Conservation (phyloP, 2,329 filamentous ascomycete species). For the Chaetomium strumarium region DNA sequence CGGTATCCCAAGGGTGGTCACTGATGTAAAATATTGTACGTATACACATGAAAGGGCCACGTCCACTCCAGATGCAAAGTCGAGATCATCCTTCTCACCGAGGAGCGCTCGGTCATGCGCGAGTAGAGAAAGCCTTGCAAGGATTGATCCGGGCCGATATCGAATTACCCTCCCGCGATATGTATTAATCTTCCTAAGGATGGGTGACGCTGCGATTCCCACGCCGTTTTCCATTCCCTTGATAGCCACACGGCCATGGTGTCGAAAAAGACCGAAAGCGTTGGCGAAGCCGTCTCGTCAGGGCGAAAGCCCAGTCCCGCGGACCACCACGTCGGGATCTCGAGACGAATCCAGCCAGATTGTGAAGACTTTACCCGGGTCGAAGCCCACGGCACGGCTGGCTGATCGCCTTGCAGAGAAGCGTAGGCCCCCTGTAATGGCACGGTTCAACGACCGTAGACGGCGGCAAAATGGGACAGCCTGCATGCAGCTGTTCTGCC, state of each 20-base stretch:
- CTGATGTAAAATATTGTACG: background rate
- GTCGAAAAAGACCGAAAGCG: conserved; percentile 5
- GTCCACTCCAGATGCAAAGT: background rate
- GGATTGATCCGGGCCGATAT: conserved; percentile 19
- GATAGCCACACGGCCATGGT: conserved; percentile 9
- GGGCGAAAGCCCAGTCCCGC: conserved; percentile 6
- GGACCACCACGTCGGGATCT: conserved; percentile 22
- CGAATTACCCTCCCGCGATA: conserved; percentile 10
- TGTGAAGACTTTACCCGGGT: conserved; percentile 23
- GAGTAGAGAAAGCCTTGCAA: conserved; percentile 7
- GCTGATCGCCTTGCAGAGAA: conserved; percentile 4
- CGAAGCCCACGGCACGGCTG: conserved; percentile 24
- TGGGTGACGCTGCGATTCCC: background rate
- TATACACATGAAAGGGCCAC: background rate
- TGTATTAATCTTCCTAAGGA: background rate
- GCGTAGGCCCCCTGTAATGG: background rate
- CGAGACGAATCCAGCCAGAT: conserved; percentile 20
- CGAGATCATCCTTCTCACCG: conserved; percentile 10
- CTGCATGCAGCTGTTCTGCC: conserved; percentile 24
- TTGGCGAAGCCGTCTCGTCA: conserved; percentile 2
- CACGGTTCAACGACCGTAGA: background rate
- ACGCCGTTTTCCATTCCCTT: background rate
- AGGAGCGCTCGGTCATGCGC: conserved; percentile 18
- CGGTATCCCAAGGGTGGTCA: background rate
- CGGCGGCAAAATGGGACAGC: conserved; percentile 17